Base-by-base conservation (phyloP, 2,329 filamentous ascomycete genomes). In the Grosmannia huntii region DNA sequence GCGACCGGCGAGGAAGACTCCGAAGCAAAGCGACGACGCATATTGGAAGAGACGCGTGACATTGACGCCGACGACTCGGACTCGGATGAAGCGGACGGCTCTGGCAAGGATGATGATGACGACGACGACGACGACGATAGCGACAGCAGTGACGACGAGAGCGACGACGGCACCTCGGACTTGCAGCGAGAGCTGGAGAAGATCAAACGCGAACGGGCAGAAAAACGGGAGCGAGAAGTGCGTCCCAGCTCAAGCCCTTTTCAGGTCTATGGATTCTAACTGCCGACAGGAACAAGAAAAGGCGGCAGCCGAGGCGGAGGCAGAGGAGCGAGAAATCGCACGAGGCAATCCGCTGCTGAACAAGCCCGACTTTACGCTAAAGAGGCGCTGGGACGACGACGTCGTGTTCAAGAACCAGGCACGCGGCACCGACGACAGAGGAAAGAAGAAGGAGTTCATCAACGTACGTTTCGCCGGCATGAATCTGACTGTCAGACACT, bases 381-480 rank as follows among this genome's bases (percentile, higher is more conserved):
- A 96, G 79, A 78, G 89, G 64, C 77, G 91, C 65, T 99, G 94
- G 94, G 94, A 99, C 66, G 94, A 99, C 66, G 94, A 99, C 69
- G 94, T 99, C 14, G 91, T 99, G 3, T 99, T 99, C 75, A 97
- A 96, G 77, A 99, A 99, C 71, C 94, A 99, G 74, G 94, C 92
- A 38, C 82, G 94, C 60, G 94, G 92, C 10, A 96, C 91, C 0
- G 92, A 97, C 68, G 90, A 96, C 62, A 91, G 86, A 76, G 84
- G 86, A 62, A 83, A 87, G 76, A 83, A 81, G 73, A 95, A 92
- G 76, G 91, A 96, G 72, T 99, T 99, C 74, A 91, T 99, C 71
- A 99, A 99, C 69, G 90, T 89, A 70, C 75, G 84, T 75, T 31
- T 49, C 9, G 11, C 27, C 16, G 11, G 5, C 6, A 3, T 7